These are phyloP conservation scores for Apiotrichum siamense DNA, from an alignment of 1,284 basidiomycete species.

Conservation along the genomic window DNA sequence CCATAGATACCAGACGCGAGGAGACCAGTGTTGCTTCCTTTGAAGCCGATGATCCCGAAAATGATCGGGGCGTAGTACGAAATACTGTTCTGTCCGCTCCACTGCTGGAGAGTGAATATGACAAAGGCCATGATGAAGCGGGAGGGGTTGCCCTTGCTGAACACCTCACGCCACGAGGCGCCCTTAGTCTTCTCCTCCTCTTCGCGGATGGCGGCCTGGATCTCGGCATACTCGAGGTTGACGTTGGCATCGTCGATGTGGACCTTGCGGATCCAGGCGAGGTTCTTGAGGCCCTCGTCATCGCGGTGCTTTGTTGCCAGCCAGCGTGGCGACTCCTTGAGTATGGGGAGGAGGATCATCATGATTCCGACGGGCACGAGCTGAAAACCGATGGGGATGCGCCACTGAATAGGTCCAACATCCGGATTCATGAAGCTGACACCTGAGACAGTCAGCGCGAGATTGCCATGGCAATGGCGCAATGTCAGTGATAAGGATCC, in stretches of 20 bases:
- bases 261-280: conserved; percentile 58
- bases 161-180: conserved; percentile 54
- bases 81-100: conserved; percentile 57
- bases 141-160: conserved; percentile 65
- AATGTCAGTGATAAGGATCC: no score
- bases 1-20: conserved; percentile 79
- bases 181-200: conserved; percentile 42
- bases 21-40: conserved; percentile 53
- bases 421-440: conserved; percentile 29
- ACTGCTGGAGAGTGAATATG: conserved; percentile 60
- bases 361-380: conserved; percentile 68
- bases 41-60: conserved; percentile 49
- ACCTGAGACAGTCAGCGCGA: no score
- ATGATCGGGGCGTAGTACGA: conserved; percentile 62
- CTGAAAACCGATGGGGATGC: conserved; percentile 44
- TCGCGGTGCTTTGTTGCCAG: conserved; percentile 54
- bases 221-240: conserved; percentile 53
- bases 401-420: conserved; percentile 36
- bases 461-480: no score
- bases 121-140: conserved; percentile 60
- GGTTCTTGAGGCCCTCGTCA: conserved; percentile 52
- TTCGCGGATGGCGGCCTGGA: conserved; percentile 53
- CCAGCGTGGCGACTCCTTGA: conserved; percentile 54
- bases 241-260: conserved; percentile 52
- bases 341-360: conserved; percentile 63